A percentile compares a stretch with the other conserved stretches of the same genome.
Conservation (phyloP, 2,329 filamentous ascomycete species). For the Cryphonectria nitschkei region DNA sequence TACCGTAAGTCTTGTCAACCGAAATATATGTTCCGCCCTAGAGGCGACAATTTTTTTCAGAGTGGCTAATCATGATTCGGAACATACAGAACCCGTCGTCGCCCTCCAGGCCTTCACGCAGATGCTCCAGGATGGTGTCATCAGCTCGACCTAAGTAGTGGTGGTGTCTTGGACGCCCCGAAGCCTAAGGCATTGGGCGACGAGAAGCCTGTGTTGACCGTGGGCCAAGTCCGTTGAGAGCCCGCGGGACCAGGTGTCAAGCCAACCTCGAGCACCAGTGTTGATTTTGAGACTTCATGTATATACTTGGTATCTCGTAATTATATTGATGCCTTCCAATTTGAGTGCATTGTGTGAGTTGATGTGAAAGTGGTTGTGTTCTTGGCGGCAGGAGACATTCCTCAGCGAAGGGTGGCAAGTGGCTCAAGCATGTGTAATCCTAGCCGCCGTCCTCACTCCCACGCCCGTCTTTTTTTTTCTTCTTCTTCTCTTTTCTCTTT, state of each 20-base stretch:
- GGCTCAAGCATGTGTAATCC: not conserved
- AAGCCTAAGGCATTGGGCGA: not conserved
- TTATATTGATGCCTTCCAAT: not conserved
- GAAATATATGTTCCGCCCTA: no score
- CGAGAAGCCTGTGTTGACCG: not conserved
- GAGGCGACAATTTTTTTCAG: not conserved
- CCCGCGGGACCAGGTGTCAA: not conserved
- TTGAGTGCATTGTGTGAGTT: not conserved
- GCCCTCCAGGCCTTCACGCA: constrained; percentile 29
- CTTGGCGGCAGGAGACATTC: not conserved
- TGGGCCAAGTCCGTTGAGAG: not conserved
- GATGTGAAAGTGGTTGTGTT: not conserved
- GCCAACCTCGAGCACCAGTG: not conserved
- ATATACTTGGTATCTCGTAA: constrained; percentile 1
- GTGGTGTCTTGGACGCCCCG: not conserved
- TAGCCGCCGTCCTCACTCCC: not conserved
- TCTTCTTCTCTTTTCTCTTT: not conserved
- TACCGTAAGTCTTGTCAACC: constrained; percentile 24
- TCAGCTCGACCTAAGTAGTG: constrained; percentile 22
- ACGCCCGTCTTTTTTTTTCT: no score
- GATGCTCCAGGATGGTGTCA: constrained; percentile 24
- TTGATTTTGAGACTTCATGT: not conserved
- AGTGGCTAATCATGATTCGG: not conserved
- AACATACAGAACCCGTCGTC: constrained; percentile 18
- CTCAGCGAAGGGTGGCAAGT: not conserved